Conservation (phyloP, 2,329 filamentous ascomycete genomes). For the Colletotrichum caudatum region DNA sequence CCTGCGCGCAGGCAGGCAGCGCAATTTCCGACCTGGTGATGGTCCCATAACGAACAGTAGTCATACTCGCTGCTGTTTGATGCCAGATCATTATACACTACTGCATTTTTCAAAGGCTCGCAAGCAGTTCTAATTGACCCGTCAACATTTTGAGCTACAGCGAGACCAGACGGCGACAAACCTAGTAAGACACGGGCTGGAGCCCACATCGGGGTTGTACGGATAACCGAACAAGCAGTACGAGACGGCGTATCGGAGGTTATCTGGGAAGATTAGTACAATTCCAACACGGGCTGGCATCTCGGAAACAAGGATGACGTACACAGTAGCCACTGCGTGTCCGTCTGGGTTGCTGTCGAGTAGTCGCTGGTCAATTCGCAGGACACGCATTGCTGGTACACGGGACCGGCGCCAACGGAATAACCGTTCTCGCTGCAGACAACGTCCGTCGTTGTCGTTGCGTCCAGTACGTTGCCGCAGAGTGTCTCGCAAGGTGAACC, state of each 20-base stretch:
- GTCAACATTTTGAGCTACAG: background rate
- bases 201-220: slow-evolving; percentile 54
- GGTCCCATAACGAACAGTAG: slow-evolving; percentile 65
- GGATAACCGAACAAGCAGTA: slow-evolving; percentile 67
- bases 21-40: slow-evolving; percentile 58
- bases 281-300: background rate
- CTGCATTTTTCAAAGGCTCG: slow-evolving; percentile 58
- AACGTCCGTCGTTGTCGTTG: slow-evolving; percentile 61
- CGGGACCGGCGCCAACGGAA: slow-evolving; percentile 55
- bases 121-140: slow-evolving; percentile 62
- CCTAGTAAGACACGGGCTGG: slow-evolving; percentile 66
- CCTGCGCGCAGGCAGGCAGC: slow-evolving; percentile 58
- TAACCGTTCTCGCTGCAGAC: slow-evolving; percentile 60
- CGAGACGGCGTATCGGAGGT: slow-evolving; percentile 66
- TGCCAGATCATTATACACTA: slow-evolving; percentile 64
- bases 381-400: slow-evolving; percentile 64
- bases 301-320: slow-evolving; percentile 48
- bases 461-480: slow-evolving; percentile 66
- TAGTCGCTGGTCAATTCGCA: slow-evolving; percentile 66
- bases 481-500: slow-evolving; percentile 62
- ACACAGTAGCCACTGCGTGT: slow-evolving; percentile 69
- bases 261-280: slow-evolving; percentile 57
- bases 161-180: slow-evolving; percentile 48
- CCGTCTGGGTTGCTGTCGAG: slow-evolving; percentile 58
- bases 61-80: slow-evolving; percentile 59